These are phyloP conservation scores for Ascocoryne sarcoides DNA, from an alignment of 2,329 filamentous ascomycete species.

Conservation along the genomic window DNA sequence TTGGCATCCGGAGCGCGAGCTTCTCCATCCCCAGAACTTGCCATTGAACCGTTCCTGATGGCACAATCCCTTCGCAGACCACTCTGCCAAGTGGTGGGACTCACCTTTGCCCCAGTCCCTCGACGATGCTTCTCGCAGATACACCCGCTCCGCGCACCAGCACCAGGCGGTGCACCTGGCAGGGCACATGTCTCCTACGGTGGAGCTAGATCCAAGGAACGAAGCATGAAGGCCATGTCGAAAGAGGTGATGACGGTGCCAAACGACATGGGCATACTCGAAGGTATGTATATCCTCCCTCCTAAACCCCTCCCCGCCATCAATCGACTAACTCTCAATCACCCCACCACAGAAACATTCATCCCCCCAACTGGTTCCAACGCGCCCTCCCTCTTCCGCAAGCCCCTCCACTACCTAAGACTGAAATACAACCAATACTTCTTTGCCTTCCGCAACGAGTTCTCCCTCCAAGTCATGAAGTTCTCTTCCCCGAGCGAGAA, in stretches of 20 bases:
- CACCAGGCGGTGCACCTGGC: constrained; percentile 1
- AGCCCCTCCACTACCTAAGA: constrained; percentile 18
- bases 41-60: not conserved
- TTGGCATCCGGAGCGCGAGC: too few species aligned
- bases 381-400: constrained; percentile 23
- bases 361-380: constrained; percentile 27
- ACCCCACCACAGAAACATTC: constrained; percentile 27
- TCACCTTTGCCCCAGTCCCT: constrained; percentile 3
- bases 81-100: constrained; percentile 9
- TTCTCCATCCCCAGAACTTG: not conserved
- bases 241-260: constrained; percentile 13
- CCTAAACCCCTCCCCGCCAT: constrained; percentile 8
- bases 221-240: constrained; percentile 11
- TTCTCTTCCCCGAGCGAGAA: constrained; percentile 18
- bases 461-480: constrained; percentile 21
- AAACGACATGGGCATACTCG: constrained; percentile 21
- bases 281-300: constrained; percentile 12
- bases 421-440: constrained; percentile 24
- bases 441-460: constrained; percentile 17
- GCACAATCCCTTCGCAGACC: constrained; percentile 17
- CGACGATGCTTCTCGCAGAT: constrained; percentile 20
- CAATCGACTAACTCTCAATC: constrained; percentile 5
- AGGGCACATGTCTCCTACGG: not conserved
- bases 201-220: constrained; percentile 6
- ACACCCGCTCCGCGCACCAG: constrained; percentile 4